Conservation (phyloP, 192 early-diverging fungal genomes). For the Chytriomyces sp. region DNA sequence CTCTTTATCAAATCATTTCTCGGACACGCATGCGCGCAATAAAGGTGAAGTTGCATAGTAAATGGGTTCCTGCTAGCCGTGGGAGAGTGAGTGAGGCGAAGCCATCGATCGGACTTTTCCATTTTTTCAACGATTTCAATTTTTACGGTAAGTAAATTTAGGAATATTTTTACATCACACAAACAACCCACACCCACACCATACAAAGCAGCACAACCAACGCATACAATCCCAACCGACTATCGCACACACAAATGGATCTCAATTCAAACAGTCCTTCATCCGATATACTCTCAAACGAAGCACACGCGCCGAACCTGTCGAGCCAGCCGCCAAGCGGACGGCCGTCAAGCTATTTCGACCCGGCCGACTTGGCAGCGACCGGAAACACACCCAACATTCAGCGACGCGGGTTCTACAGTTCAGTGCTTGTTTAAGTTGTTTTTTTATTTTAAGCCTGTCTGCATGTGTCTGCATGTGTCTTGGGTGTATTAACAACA, state of each 20-base stretch:
- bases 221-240: background rate
- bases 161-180: background rate
- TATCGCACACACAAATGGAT: background rate
- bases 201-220: background rate
- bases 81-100: background rate
- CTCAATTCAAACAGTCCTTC: background rate
- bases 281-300: background rate
- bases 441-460: background rate
- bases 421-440: background rate
- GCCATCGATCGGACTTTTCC: background rate
- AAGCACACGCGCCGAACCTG: background rate
- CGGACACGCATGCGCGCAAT: background rate
- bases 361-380: slow-evolving; percentile 10
- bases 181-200: background rate
- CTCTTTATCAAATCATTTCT: background rate
- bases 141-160: background rate
- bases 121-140: too few relatives aligned
- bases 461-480: background rate
- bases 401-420: slow-evolving; percentile 29
- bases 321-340: background rate
- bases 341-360: slow-evolving; percentile 1
- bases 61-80: background rate
- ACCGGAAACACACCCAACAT: background rate
- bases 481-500: background rate
- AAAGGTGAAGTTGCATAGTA: background rate